Conservation (phyloP, 2,329 filamentous ascomycete genomes). For the Stylonectria norvegica region DNA sequence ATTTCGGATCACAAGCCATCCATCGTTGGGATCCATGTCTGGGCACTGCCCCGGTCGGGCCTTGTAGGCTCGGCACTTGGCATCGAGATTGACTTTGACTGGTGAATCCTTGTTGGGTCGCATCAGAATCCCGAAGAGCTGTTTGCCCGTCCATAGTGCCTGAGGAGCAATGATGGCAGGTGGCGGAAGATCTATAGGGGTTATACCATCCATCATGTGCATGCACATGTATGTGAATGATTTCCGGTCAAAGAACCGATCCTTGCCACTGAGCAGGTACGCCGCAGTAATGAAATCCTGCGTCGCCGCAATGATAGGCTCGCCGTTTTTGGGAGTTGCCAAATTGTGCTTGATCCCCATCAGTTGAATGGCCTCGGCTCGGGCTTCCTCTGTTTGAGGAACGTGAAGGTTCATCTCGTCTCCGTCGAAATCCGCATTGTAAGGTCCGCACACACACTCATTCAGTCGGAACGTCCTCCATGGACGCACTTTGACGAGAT, state of each 20-base stretch:
- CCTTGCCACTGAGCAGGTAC: conserved; percentile 86
- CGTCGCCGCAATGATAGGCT: conserved; percentile 97
- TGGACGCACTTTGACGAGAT: conserved; percentile 87
- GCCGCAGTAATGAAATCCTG: conserved; percentile 98
- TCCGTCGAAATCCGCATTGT: conserved; percentile 98
- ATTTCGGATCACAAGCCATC: conserved; percentile 89
- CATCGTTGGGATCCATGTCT: conserved; percentile 81
- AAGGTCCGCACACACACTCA: conserved; percentile 96
- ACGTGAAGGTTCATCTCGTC: conserved; percentile 99
- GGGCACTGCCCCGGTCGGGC: conserved; percentile 54
- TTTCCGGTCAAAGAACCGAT: conserved; percentile 85
- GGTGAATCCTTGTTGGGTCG: conserved; percentile 79
- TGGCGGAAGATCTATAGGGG: conserved; percentile 77
- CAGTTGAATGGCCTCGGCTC: conserved; percentile 88
- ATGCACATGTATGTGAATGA: conserved; percentile 87
- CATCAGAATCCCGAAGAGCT: conserved; percentile 90
- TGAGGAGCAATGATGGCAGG: conserved; percentile 84
- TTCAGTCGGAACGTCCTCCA: conserved; percentile 96
- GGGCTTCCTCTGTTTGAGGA: conserved; percentile 93
- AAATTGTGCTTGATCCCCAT: conserved; percentile 99
- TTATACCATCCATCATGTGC: conserved; percentile 84
- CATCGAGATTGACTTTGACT: conserved; percentile 87
- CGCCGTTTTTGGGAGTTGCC: conserved; percentile 93
- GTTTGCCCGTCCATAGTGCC: conserved; percentile 93
- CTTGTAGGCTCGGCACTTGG: conserved; percentile 80